Base-by-base conservation (phyloP, 495 filamentous ascomycete species). In the Aspergillus ellipticus region DNA sequence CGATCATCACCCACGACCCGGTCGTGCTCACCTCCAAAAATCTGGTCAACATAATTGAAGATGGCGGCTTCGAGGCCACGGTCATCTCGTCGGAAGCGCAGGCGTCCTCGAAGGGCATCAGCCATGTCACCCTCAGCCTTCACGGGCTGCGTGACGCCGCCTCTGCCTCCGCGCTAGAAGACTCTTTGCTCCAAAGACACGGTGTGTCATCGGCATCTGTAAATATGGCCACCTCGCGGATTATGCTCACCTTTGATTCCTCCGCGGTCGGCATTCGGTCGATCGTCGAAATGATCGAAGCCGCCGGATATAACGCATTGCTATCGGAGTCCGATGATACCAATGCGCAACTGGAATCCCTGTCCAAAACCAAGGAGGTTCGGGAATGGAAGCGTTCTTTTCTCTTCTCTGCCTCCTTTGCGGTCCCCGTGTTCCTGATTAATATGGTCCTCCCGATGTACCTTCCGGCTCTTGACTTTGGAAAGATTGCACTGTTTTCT, bases 301-400 rank as follows among this genome's bases (percentile, higher is more conserved):
- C 76, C 19, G 71, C 80, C 7, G 89, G 90, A 4, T 89, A 89
- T 69, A 96, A 97, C 65, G 94, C 93, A 8, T 75, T 99, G 6
- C 77, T 96, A 21, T 85, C 93, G 2, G 92, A 97, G 60, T 85
- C 85, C 41, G 90, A 97, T 56, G 95, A 99, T 66, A 97, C 92
- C 64, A 96, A 96, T 68, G 93, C 95, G 4, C 94, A 99, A 66
- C 80, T 99, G 2, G 89, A 99, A 66, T 97, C 93, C 1, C 77
- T 99, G 3, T 85, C 95, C 9, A 99, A 99, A 69, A 97, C 93
- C 0, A 92, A 89, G 55, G 94, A 99, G 65, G 96, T 97, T 56
- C 88, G 86, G 49, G 90, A 96, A 68, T 99, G 94, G 94, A 85
- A 79, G 57, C 78, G 75, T 24, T 88, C 91, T 0, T 96, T 97